Conservation (phyloP, 2,329 filamentous ascomycete genomes). For the Aspergillus versicolor region DNA sequence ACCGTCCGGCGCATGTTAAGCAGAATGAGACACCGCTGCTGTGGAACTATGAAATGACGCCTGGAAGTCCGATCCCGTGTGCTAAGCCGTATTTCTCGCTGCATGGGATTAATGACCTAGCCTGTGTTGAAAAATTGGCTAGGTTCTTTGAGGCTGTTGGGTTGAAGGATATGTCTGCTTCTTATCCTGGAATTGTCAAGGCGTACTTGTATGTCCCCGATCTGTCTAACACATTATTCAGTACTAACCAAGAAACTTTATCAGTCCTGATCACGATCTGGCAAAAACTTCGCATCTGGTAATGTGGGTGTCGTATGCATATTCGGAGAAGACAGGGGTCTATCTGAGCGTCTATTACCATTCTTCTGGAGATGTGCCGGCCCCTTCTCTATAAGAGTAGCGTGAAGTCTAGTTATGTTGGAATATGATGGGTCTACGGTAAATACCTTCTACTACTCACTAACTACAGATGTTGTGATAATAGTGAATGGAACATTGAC, state of each 20-base stretch:
- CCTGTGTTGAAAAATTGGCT: background rate
- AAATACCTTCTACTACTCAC: too few species aligned
- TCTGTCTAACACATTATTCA: background rate
- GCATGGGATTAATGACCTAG: constrained; percentile 14
- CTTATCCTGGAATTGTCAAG: background rate
- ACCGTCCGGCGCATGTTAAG: background rate
- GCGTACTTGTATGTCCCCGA: background rate
- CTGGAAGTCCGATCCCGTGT: background rate
- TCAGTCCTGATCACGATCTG: background rate
- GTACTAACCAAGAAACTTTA: background rate
- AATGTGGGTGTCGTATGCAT: constrained; percentile 3
- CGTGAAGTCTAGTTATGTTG: too few species aligned
- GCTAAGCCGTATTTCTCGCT: constrained; percentile 18
- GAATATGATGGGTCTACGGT: too few species aligned
- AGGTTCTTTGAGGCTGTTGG: background rate
- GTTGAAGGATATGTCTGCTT: background rate
- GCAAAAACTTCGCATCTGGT: background rate
- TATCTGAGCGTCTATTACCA: constrained; percentile 8
- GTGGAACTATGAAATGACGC: background rate
- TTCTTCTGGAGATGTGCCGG: background rate
- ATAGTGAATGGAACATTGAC: background rate
- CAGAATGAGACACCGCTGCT: background rate
- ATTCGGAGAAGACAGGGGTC: constrained; percentile 1
- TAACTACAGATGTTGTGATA: background rate
- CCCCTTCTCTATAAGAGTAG: too few species aligned